phyloP scores from a whole-genome alignment of 352 stramenopile genomes.

The Phytopythium sindhum region DNA sequence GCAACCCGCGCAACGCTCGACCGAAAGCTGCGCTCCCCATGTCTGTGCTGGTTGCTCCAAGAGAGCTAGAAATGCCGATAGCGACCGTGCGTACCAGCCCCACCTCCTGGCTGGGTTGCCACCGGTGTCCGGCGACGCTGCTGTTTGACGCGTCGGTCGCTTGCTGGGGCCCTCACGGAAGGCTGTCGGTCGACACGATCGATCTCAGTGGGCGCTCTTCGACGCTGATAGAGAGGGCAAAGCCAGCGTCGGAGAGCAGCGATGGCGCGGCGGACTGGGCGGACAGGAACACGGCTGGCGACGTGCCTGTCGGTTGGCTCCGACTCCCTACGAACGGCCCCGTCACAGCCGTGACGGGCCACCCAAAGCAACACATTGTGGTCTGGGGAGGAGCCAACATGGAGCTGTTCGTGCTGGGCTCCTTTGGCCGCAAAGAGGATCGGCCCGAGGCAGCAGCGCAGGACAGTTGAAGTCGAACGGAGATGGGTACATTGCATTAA shows the following conservation, averaged over 20 bases:
- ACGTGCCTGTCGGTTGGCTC: conserved; percentile 37
- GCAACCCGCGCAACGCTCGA: neutral
- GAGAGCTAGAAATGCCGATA: neutral
- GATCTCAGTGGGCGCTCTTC: conserved; percentile 38
- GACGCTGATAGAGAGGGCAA: neutral
- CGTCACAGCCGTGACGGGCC: conserved; percentile 40
- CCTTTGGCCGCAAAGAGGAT: neutral
- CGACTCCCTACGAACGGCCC: conserved; percentile 40
- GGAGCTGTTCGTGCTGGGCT: conserved; percentile 28
- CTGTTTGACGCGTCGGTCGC: conserved; percentile 51
- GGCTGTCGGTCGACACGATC: conserved; percentile 40
- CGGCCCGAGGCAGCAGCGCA: neutral
- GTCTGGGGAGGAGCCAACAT: conserved; percentile 47
- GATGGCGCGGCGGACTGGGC: neutral
- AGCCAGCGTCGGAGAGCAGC: neutral
- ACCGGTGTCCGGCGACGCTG: conserved; percentile 42
- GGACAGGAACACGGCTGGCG: neutral
- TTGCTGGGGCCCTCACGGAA: conserved; percentile 43
- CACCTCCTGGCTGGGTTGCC: conserved; percentile 51
- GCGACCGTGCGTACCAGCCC: conserved; percentile 10
- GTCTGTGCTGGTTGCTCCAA: neutral
- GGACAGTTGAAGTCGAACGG: neutral
- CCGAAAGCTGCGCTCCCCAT: neutral
- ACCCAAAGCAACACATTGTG: conserved; percentile 41
- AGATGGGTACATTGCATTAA: neutral